Base-by-base conservation (phyloP, 2,329 filamentous ascomycete genomes). In the Lasiodiplodia gonubiensis region DNA sequence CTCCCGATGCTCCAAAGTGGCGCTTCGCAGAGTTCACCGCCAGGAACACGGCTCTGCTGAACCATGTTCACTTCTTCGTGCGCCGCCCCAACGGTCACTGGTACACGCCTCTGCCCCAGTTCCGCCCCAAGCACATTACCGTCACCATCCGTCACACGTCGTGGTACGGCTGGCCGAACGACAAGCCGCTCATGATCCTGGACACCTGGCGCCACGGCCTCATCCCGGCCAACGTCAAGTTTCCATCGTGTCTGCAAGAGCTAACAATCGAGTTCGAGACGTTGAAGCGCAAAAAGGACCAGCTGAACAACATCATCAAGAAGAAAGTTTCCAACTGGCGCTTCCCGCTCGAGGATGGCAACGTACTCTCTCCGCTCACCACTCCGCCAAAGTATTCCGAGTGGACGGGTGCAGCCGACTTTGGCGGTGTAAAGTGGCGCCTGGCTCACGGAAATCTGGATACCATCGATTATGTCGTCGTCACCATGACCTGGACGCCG, bases 171-270 rank as follows among this genome's bases (percentile, higher is more conserved):
- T 98, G 95, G 94, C 97, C 95, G 83, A 95, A 99, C 79, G 95
- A 99, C 85, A 98, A 98, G 89, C 95, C 95, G 69, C 89, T 94
- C 80, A 90, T 95, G 76, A 97, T 97, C 82, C 92, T 95, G 69
- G 95, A 99, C 83, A 92, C 94, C 12, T 97, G 61, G 61, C 33
- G 48, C 7, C 7, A 6, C 12, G 49, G 48, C 6, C 37, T 64
- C 48, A 60, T 21, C 83, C 52, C 52, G 30, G 11, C 46, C 7
- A 39, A 33, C 33, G 64, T 68, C n/a, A 25, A 25, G n/a, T 64
- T 71, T 6, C 70, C 71, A 1, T 23, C 33, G 7, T 68, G 55
- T 2, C 66, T 70, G 11, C 48, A 66, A 16, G 64, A 67, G 21
- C 30, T 73, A 23, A 63, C 68, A 3, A 64, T 73, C 37, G 71